phyloP scores from a whole-genome alignment of 495 filamentous ascomycete species.

The Ascodesmis nigricans region DNA sequence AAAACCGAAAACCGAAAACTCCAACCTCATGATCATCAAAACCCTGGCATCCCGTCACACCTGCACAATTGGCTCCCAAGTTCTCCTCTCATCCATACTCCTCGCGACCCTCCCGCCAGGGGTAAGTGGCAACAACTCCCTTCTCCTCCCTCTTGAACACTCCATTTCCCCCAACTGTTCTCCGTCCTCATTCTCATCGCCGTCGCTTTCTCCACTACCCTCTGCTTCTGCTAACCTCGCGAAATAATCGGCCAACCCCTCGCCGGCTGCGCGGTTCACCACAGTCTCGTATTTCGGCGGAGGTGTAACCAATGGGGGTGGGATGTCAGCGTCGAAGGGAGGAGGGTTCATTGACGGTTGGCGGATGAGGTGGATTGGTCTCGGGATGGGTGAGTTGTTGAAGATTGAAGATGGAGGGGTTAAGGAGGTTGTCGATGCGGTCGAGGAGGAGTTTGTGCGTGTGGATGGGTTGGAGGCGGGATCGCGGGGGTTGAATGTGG shows the following conservation, averaged over 20 bases:
- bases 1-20: too few species aligned
- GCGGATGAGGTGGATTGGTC: conserved; percentile 82
- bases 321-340: conserved; percentile 71
- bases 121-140: conserved; percentile 46
- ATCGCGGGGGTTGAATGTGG: conserved; percentile 5
- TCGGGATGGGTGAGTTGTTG: conserved; percentile 25
- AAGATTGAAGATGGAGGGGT: conserved; percentile 75
- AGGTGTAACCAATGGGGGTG: conserved; percentile 30
- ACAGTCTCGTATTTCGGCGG: conserved; percentile 75
- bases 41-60: too few species aligned
- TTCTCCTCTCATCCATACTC: conserved; percentile 36
- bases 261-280: conserved; percentile 58
- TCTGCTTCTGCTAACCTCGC: conserved; percentile 40
- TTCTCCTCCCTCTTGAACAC: conserved; percentile 17
- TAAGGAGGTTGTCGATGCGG: conserved; percentile 76
- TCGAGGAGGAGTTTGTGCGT: conserved; percentile 25
- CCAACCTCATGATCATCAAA: too few species aligned
- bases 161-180: conserved; percentile 22
- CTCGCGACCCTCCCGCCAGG: conserved; percentile 45
- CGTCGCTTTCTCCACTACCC: conserved; percentile 31
- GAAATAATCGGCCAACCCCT: conserved; percentile 81
- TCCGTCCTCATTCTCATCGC: conserved; percentile 25
- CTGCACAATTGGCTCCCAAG: conserved; percentile 7
- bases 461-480: conserved; percentile 19
- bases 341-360: conserved; percentile 77